Evolutionary conservation across 495 filamentous ascomycete genomes (phyloP).

Genomic region (Trichoderma virens): DNA sequence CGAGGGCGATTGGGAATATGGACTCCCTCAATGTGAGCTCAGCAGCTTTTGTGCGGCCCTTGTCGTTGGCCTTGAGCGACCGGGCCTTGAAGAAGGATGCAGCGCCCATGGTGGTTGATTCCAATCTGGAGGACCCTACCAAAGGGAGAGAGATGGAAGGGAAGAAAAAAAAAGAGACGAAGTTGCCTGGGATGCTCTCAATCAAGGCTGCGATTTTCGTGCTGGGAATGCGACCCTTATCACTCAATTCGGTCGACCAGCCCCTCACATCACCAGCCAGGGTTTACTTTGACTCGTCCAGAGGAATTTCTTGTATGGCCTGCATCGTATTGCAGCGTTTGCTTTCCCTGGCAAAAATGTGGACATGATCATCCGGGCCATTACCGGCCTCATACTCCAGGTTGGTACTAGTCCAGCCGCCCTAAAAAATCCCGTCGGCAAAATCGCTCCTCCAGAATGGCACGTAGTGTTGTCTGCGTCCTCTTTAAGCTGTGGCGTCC

Average conservation of each 20-base stretch:
- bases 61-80: conserved; percentile 33
- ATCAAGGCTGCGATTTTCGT: neutral
- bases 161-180: conserved; percentile 15
- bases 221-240: conserved; percentile 7
- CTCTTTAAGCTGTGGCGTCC: neutral
- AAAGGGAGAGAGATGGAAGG: neutral
- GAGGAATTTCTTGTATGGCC: neutral
- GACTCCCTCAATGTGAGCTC: conserved; percentile 51
- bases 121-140: neutral
- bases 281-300: neutral
- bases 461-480: neutral
- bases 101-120: conserved; percentile 22
- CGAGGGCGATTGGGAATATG: conserved; percentile 47
- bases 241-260: neutral
- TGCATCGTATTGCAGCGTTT: neutral
- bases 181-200: neutral
- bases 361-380: conserved; percentile 6
- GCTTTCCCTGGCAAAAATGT: neutral
- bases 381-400: neutral
- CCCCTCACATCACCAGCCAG: conserved; percentile 7
- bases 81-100: conserved; percentile 26
- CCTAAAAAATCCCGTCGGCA: neutral
- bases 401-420: neutral
- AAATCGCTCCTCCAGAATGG: neutral
- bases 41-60: conserved; percentile 46